phyloP scores from a whole-genome alignment of 2,329 filamentous ascomycete genomes.

The Arthrocladium fulminans region DNA sequence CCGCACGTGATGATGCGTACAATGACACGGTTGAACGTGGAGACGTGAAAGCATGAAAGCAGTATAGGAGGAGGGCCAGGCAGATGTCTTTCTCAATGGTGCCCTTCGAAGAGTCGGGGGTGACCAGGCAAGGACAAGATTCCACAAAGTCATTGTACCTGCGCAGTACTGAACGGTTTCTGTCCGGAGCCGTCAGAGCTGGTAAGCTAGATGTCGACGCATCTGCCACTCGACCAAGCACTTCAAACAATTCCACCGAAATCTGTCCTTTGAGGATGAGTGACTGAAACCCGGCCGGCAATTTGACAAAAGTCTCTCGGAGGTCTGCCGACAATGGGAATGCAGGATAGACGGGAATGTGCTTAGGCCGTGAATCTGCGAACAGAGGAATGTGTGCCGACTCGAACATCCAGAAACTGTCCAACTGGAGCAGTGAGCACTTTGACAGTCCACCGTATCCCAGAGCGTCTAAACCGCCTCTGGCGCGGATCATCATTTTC shows the following conservation, averaged over 20 bases:
- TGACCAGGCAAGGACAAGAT: slow-evolving; percentile 1
- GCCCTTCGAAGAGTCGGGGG: neutral
- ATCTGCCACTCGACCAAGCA: slow-evolving; percentile 2
- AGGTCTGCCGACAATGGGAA: slow-evolving; percentile 8
- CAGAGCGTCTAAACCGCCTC: slow-evolving; percentile 2
- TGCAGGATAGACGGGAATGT: slow-evolving; percentile 3
- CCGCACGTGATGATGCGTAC: slow-evolving; percentile 1
- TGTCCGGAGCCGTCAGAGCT: slow-evolving; percentile 1
- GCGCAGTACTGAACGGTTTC: neutral
- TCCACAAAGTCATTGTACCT: slow-evolving; percentile 7
- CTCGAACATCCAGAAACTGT: slow-evolving; percentile 7
- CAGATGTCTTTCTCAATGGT: slow-evolving; percentile 6
- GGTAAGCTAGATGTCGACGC: neutral
- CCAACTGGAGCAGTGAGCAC: neutral
- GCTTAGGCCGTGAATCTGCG: neutral
- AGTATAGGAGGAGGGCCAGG: slow-evolving; percentile 2
- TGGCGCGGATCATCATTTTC: neutral
- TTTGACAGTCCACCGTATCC: slow-evolving; percentile 1
- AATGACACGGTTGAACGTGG: slow-evolving; percentile 5
- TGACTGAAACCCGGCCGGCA: slow-evolving; percentile 8
- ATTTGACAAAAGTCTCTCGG: slow-evolving; percentile 3
- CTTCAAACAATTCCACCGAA: slow-evolving; percentile 2
- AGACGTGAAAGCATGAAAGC: slow-evolving; percentile 3
- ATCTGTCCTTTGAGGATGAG: slow-evolving; percentile 3
- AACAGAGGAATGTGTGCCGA: slow-evolving; percentile 1